Conservation (phyloP, 495 filamentous ascomycete species). For the Aspergillus bridgeri region DNA sequence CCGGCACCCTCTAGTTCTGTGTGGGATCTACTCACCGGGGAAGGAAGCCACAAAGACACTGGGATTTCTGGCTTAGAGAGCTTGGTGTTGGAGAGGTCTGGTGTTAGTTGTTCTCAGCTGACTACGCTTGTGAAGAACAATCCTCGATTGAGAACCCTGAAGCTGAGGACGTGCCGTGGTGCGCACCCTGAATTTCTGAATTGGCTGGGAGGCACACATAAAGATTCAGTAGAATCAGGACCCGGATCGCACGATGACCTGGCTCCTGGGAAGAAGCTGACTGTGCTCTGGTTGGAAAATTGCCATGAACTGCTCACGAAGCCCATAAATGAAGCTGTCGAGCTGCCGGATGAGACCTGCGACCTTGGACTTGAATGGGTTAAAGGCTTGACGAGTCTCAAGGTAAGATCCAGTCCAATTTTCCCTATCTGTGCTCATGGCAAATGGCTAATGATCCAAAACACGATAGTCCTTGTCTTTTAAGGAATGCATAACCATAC, state of each 20-base stretch:
- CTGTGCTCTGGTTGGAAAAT: slow-evolving; percentile 29
- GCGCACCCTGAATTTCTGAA: slow-evolving; percentile 32
- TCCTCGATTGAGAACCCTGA: slow-evolving; percentile 22
- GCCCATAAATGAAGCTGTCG: slow-evolving; percentile 5
- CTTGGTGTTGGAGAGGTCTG: slow-evolving; percentile 30
- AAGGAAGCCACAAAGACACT: slow-evolving; percentile 16
- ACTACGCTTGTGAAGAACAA: slow-evolving; percentile 32
- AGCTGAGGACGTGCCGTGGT: slow-evolving; percentile 31
- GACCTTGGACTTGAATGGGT: slow-evolving; percentile 30
- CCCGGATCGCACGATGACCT: slow-evolving; percentile 4
- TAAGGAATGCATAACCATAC: slow-evolving; percentile 27
- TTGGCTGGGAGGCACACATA: slow-evolving; percentile 27
- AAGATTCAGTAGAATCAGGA: slow-evolving; percentile 14
- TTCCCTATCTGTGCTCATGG: background rate
- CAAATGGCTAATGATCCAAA: background rate
- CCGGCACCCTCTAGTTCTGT: slow-evolving; percentile 27
- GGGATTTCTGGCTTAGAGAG: slow-evolving; percentile 24
- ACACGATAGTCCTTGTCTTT: slow-evolving; percentile 30
- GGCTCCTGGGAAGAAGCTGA: slow-evolving; percentile 23
- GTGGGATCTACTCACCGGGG: slow-evolving; percentile 31
- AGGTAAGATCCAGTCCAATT: slow-evolving; percentile 13
- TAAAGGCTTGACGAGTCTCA: slow-evolving; percentile 18
- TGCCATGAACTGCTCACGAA: slow-evolving; percentile 19
- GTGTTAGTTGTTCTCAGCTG: slow-evolving; percentile 37
- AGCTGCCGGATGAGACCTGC: slow-evolving; percentile 7